phyloP scores from a whole-genome alignment of 108 stramenopile species.

The Nitzschia inconspicua region DNA sequence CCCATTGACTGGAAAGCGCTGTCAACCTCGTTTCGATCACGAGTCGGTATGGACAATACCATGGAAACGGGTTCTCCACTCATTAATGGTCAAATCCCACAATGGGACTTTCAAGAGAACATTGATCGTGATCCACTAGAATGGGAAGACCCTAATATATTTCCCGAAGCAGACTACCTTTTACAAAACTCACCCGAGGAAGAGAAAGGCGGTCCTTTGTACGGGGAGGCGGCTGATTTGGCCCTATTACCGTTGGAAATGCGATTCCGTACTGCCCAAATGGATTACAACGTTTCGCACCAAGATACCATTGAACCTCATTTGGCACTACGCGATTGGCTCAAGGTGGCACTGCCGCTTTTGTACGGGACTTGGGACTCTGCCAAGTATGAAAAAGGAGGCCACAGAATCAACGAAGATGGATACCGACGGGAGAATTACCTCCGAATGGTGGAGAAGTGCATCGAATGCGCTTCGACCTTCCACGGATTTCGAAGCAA shows the following conservation, averaged over 20 bases:
- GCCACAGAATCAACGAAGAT: conserved; percentile 65
- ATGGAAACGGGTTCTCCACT: conserved; percentile 24
- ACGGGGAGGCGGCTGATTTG: conserved; percentile 52
- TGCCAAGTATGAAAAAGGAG: conserved; percentile 62
- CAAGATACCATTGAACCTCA: conserved; percentile 49
- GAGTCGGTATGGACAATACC: too few species aligned
- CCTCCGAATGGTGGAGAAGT: conserved; percentile 55
- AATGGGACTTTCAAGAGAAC: conserved; percentile 39
- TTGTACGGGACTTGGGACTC: conserved; percentile 71
- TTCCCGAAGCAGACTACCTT: conserved; percentile 35
- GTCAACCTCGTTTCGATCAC: not conserved
- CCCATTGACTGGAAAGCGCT: conserved; percentile 23
- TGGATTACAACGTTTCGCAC: conserved; percentile 68
- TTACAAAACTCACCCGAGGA: conserved; percentile 2
- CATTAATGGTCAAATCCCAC: not conserved
- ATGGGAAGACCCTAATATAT: too few species aligned
- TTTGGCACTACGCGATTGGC: conserved; percentile 73
- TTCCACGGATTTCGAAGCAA: conserved; percentile 27
- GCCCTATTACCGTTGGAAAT: conserved; percentile 63
- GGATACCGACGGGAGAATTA: conserved; percentile 68
- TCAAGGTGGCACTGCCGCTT: conserved; percentile 51
- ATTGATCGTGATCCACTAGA: conserved; percentile 40
- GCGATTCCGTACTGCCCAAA: conserved; percentile 71
- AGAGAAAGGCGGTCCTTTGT: conserved; percentile 19
- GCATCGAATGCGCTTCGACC: conserved; percentile 54